Conservation (phyloP, 495 filamentous ascomycete species). For the Trichoderma asperelloides region DNA sequence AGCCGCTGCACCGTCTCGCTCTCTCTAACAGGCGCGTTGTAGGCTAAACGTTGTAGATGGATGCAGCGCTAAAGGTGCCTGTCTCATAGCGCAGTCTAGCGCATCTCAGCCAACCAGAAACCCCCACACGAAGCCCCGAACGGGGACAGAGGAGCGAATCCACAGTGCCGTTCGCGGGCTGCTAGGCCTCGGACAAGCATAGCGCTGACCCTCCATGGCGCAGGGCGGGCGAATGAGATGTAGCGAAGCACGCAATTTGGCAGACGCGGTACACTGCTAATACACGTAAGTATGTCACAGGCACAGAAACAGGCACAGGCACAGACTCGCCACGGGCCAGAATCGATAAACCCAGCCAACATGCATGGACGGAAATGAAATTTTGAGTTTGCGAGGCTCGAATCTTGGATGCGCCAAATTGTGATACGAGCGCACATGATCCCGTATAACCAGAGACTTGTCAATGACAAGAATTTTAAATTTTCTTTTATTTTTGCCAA, state of each 20-base stretch:
- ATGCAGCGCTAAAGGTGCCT: constrained; percentile 2
- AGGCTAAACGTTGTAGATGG: constrained; percentile 3
- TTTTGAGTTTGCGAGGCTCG: too few species aligned
- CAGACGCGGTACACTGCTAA: background rate
- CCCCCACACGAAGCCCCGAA: background rate
- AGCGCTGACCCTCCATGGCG: background rate
- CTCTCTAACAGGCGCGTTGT: background rate
- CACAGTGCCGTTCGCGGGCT: constrained; percentile 5
- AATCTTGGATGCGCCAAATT: too few species aligned
- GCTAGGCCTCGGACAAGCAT: background rate
- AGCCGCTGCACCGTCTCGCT: background rate
- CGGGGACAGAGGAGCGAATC: background rate
- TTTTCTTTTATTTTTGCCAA: too few species aligned
- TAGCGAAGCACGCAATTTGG: background rate
- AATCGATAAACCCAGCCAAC: too few species aligned
- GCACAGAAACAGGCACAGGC: too few species aligned
- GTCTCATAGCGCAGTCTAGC: background rate
- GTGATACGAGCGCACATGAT: too few species aligned
- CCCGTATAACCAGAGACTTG: too few species aligned
- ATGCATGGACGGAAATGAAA: too few species aligned
- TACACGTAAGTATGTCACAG: too few species aligned
- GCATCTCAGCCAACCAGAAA: constrained; percentile 3
- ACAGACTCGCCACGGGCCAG: too few species aligned
- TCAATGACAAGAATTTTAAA: too few species aligned
- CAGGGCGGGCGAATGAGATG: background rate